phyloP scores from a whole-genome alignment of 2,329 filamentous ascomycete genomes.

The Xylariomycetidae sp. region DNA sequence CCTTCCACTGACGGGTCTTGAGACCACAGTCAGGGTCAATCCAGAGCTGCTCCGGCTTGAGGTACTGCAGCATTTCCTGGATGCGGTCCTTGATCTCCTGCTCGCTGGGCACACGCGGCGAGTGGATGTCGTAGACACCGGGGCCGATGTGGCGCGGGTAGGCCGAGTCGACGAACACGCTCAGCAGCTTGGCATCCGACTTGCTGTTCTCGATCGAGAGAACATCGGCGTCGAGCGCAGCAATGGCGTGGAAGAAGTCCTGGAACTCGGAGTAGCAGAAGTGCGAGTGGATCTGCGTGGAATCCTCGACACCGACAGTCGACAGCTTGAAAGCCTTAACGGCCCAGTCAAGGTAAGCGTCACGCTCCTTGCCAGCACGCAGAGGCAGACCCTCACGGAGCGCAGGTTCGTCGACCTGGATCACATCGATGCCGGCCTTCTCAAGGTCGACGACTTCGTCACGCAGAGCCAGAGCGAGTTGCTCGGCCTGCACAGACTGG shows the following conservation, averaged over 20 bases:
- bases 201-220: slow-evolving; percentile 99
- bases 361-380: slow-evolving; percentile 86
- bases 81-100: slow-evolving; percentile 98
- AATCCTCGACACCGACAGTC: slow-evolving; percentile 87
- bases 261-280: slow-evolving; percentile 99
- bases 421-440: slow-evolving; percentile 92
- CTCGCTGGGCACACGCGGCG: slow-evolving; percentile 91
- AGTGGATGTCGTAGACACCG: slow-evolving; percentile 99
- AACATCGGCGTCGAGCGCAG: slow-evolving; percentile 94
- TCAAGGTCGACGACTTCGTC: slow-evolving; percentile 98
- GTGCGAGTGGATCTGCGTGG: slow-evolving; percentile 99
- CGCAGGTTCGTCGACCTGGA: slow-evolving; percentile 98
- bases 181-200: slow-evolving; percentile 97
- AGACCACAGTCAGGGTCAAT: slow-evolving; percentile 99
- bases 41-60: slow-evolving; percentile 98
- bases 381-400: slow-evolving; percentile 99
- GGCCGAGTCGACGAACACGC: slow-evolving; percentile 95
- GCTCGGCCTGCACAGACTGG: slow-evolving; percentile 97
- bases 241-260: slow-evolving; percentile 99
- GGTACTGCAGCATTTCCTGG: slow-evolving; percentile 94
- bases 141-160: slow-evolving; percentile 98
- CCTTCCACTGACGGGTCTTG: slow-evolving; percentile 97
- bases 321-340: slow-evolving; percentile 97
- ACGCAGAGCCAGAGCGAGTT: slow-evolving; percentile 95
- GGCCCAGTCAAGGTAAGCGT: slow-evolving; percentile 95